Base-by-base conservation (phyloP, 805 yeast species). In the Lipomyces yamanashiensis region DNA sequence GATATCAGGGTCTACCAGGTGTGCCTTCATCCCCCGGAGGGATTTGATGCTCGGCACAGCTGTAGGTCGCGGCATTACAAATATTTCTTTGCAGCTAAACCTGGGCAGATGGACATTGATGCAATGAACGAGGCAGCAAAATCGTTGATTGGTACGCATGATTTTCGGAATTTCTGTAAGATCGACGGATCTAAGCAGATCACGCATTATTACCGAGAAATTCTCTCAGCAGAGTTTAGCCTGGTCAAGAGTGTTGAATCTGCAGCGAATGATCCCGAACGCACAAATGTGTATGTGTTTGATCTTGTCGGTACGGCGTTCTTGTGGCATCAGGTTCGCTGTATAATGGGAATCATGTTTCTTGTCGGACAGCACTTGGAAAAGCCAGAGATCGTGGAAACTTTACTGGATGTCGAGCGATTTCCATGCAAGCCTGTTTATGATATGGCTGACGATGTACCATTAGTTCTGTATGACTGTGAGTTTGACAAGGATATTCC, bases 241-340 rank as follows among this genome's bases (percentile, higher is more conserved):
- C 70, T 69, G 8, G 60, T 78, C 1, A 71, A 71, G 33, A 56
- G 45, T 37, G 68, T 21, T 9, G 59, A 15, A 8, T 37, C 55
- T 10, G 51, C 53, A 2, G 47, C 36, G 15, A 36, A 40, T n/a
- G 51, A 54, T 44, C 19, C 37, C 33, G 69, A 79, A 39, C 84
- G 82, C 3, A 79, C 84, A 60, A 84, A 82, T 4, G 80, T 84
- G 59, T 89, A 80, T 71, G 87, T 86, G 61, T 85, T 93, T 74
- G 92, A 91, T 73, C 77, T 95, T 58, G 81, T 83, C 66, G 99
- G 99, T 0, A 80, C 89, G 1, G 99, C 98, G 8, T 95, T 95
- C 70, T 77, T 95, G 61, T 95, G 98, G 98, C 98, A 95, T 74
- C 99, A 95, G 76, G 99, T 95, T 19, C 83, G 99, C 62, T 92